These are phyloP conservation scores for Ceratobasidium sp. DNA, from an alignment of 1,284 basidiomycete genomes.

Conservation along the genomic window DNA sequence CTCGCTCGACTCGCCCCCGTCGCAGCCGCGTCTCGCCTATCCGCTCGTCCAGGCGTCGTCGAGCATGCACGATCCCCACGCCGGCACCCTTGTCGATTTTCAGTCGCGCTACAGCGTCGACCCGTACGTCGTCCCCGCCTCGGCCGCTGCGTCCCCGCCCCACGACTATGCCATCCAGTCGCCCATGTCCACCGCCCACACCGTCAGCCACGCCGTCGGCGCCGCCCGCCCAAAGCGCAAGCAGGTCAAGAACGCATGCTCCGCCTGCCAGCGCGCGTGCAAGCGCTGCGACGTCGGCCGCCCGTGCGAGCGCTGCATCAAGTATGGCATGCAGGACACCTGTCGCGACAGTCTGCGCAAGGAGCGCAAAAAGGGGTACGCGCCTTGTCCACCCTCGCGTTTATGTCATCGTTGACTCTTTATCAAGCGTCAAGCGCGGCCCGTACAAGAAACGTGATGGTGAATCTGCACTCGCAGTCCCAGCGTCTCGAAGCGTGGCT, in stretches of 20 bases:
- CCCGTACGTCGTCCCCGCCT: neutral
- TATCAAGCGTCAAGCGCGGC: conserved; percentile 73
- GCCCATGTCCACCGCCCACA: neutral
- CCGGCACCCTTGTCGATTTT: neutral
- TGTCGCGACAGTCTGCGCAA: conserved; percentile 86
- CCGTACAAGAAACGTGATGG: conserved; percentile 91
- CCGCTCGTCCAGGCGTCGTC: conserved; percentile 27
- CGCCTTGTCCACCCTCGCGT: neutral
- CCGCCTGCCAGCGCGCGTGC: conserved; percentile 89
- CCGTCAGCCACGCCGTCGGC: neutral
- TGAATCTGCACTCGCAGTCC: conserved; percentile 17
- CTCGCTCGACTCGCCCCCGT: conserved; percentile 41
- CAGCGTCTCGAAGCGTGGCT: conserved; percentile 15
- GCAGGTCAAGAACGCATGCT: conserved; percentile 92
- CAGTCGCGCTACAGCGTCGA: conserved; percentile 23
- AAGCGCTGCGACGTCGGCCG: conserved; percentile 91
- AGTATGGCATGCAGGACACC: conserved; percentile 83
- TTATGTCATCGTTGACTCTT: neutral
- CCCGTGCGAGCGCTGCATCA: conserved; percentile 87
- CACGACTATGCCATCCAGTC: conserved; percentile 9
- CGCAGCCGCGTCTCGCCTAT: conserved; percentile 24
- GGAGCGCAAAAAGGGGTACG: conserved; percentile 79
- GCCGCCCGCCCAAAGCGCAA: conserved; percentile 69
- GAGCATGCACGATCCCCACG: conserved; percentile 25
- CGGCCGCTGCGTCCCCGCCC: conserved; percentile 11